Conservation (phyloP, 2,329 filamentous ascomycete genomes). For the Xylaria sp. region DNA sequence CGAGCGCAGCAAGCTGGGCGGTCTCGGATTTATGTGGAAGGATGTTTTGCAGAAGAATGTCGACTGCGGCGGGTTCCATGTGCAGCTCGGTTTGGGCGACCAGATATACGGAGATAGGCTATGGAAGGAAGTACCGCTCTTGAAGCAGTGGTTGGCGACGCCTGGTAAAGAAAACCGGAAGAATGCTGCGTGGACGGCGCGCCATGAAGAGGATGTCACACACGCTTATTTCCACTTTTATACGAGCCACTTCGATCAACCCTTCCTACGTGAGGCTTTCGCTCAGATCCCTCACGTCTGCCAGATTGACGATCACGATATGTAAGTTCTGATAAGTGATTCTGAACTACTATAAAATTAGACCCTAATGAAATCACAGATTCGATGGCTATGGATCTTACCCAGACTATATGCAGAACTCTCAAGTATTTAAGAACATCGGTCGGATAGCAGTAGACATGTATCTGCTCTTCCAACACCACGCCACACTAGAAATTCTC, state of each 20-base stretch:
- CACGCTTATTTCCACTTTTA: slow-evolving; percentile 99
- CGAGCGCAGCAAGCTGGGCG: slow-evolving; percentile 86
- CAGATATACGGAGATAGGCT: slow-evolving; percentile 96
- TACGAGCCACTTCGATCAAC: slow-evolving; percentile 97
- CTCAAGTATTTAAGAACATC: slow-evolving; percentile 98
- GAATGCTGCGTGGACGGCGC: slow-evolving; percentile 89
- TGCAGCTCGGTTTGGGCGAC: slow-evolving; percentile 89
- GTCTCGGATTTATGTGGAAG: slow-evolving; percentile 97
- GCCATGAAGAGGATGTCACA: slow-evolving; percentile 93
- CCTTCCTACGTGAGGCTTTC: slow-evolving; percentile 92
- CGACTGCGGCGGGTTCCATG: slow-evolving; percentile 95
- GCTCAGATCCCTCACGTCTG: slow-evolving; percentile 95
- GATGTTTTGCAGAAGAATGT: slow-evolving; percentile 97
- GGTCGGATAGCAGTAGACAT: slow-evolving; percentile 95
- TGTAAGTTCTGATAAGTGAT: slow-evolving; percentile 70
- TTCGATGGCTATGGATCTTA: slow-evolving; percentile 98
- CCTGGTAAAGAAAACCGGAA: slow-evolving; percentile 93
- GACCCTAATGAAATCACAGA: slow-evolving; percentile 57
- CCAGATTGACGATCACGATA: slow-evolving; percentile 96
- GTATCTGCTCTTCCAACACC: slow-evolving; percentile 98
- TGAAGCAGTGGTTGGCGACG: slow-evolving; percentile 95
- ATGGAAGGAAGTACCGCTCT: slow-evolving; percentile 93
- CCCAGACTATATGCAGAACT: slow-evolving; percentile 97
- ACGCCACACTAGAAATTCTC: slow-evolving; percentile 93
- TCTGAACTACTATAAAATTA: neutral